Conservation (phyloP, 1,284 basidiomycete genomes). For the Melanopsichium pennsylvanicum region DNA sequence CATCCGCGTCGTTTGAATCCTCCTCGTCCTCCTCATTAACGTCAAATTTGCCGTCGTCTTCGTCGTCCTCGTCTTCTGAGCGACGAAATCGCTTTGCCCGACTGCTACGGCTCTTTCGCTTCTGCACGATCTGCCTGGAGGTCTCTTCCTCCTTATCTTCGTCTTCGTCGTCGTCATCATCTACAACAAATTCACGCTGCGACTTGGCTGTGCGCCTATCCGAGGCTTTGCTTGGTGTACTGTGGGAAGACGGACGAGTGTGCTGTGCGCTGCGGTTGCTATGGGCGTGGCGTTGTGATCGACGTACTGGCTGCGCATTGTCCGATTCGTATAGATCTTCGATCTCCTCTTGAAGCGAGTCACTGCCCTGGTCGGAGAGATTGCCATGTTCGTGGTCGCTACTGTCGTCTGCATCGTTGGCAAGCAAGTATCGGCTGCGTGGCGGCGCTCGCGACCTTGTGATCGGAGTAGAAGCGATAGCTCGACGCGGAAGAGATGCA, state of each 20-base stretch:
- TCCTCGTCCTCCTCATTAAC: slow-evolving; percentile 18
- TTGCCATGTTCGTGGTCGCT: slow-evolving; percentile 15
- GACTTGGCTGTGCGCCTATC: not conserved
- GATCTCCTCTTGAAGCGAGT: slow-evolving; percentile 8
- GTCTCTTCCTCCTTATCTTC: slow-evolving; percentile 17
- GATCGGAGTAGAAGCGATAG: not conserved
- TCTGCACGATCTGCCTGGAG: not conserved
- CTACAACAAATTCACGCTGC: not conserved
- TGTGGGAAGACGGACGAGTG: not conserved
- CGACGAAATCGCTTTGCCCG: not conserved
- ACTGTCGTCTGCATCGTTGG: slow-evolving; percentile 1
- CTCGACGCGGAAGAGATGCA: not conserved
- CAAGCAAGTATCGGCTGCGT: slow-evolving; percentile 4
- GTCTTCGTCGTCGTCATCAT: slow-evolving; percentile 14
- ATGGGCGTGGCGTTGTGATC: slow-evolving; percentile 6
- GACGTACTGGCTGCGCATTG: slow-evolving; percentile 9
- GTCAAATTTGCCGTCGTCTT: slow-evolving; percentile 7
- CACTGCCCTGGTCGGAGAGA: not conserved
- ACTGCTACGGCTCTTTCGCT: not conserved
- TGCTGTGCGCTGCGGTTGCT: not conserved
- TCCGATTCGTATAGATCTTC: slow-evolving; percentile 18
- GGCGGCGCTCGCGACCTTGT: not conserved
- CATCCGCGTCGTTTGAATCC: no score
- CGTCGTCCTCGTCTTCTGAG: not conserved
- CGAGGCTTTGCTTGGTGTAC: not conserved